Evolutionary conservation across 176 grass and related monocot genomes (phyloP).

Genomic region (Themeda triandra): DNA sequence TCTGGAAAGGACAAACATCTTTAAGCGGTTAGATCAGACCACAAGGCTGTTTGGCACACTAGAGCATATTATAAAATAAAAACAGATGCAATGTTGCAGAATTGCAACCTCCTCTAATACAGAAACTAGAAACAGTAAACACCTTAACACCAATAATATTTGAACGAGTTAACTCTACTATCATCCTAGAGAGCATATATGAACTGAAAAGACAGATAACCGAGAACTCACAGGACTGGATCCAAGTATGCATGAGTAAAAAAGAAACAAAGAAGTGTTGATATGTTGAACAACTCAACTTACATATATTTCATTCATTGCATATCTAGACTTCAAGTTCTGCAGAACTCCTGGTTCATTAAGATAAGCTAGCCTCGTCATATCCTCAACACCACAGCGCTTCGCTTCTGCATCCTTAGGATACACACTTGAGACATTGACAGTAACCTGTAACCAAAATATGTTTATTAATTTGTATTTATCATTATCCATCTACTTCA

Average conservation of each 20-base stretch:
- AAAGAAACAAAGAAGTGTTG: slow-evolving; percentile 8
- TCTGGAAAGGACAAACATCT: slow-evolving; percentile 40
- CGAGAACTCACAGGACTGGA: not conserved
- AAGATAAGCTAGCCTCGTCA: slow-evolving; percentile 90
- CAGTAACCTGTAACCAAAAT: slow-evolving; percentile 52
- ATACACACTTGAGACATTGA: slow-evolving; percentile 53
- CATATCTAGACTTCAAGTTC: slow-evolving; percentile 86
- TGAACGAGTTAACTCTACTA: not conserved
- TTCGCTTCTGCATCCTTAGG: slow-evolving; percentile 77
- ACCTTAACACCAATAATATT: slow-evolving; percentile 10
- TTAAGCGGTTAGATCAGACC: slow-evolving; percentile 26
- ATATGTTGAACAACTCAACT: slow-evolving; percentile 32
- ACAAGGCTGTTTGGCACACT: slow-evolving; percentile 8
- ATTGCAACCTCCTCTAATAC: slow-evolving; percentile 11
- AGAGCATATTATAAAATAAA: slow-evolving; percentile 8
- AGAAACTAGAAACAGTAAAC: slow-evolving; percentile 29
- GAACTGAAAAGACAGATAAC: slow-evolving; percentile 1
- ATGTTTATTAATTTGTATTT: slow-evolving; percentile 24
- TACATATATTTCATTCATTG: slow-evolving; percentile 94
- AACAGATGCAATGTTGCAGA: not conserved
- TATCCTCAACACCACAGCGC: slow-evolving; percentile 85
- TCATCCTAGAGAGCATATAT: not conserved
- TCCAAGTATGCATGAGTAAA: slow-evolving; percentile 10
- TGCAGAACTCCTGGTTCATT: slow-evolving; percentile 88
- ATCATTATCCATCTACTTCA: not conserved